A percentile compares a stretch with the other conserved stretches of the same genome.
Conservation (phyloP, 257 asterid species). For the Solanum commersonii region DNA sequence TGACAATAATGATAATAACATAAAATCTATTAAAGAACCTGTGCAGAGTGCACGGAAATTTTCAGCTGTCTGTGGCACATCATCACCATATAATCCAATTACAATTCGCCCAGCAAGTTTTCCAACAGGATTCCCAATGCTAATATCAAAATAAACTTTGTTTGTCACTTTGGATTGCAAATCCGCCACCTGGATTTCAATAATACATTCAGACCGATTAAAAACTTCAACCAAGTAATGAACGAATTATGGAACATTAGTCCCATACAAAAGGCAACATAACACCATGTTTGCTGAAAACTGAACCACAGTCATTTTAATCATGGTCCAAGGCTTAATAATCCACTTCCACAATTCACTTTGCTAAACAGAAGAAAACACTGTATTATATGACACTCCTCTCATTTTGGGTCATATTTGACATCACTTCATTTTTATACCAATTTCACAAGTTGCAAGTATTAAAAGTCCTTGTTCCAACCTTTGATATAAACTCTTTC, state of each 20-base stretch:
- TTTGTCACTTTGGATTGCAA: conserved; percentile 79
- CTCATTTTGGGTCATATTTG: not conserved
- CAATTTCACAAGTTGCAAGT: not conserved
- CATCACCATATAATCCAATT: conserved; percentile 91
- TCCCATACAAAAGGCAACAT: not conserved
- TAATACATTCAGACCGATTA: not conserved
- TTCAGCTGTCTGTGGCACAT: conserved; percentile 88
- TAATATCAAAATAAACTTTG: conserved; percentile 81
- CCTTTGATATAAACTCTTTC: no score
- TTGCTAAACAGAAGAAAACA: not conserved
- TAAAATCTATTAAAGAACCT: conserved; percentile 18
- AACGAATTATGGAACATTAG: not conserved
- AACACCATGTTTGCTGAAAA: not conserved
- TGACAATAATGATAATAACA: not conserved
- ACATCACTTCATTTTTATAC: not conserved
- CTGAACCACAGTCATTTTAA: not conserved
- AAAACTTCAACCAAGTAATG: not conserved
- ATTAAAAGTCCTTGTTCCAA: not conserved
- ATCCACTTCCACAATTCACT: not conserved
- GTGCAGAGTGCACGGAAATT: conserved; percentile 98
- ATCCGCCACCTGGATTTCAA: conserved; percentile 41
- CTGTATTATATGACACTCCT: not conserved
- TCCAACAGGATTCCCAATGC: conserved; percentile 92
- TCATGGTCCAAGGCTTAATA: not conserved
- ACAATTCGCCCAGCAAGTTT: conserved; percentile 84